Evolutionary conservation across 2,329 filamentous ascomycete genomes (phyloP).

Genomic region (Akanthomyces muscarius): DNA sequence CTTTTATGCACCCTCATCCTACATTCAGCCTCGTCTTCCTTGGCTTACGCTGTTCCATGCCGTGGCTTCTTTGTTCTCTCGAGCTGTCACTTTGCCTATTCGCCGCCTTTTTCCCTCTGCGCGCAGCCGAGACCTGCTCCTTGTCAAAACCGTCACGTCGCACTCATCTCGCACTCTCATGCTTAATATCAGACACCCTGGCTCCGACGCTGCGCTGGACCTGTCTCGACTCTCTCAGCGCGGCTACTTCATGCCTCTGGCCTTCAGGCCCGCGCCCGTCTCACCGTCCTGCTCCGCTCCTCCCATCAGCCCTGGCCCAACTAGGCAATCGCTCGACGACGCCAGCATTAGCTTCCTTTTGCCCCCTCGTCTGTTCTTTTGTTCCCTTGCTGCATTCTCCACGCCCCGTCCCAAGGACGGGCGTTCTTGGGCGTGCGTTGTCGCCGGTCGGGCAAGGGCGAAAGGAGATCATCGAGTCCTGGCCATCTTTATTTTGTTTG

Average conservation of each 20-base stretch:
- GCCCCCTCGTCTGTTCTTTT: background rate
- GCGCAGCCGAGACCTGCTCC: background rate
- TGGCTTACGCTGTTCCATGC: too few species aligned
- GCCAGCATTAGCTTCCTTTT: slow-evolving; percentile 4
- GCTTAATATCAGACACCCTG: background rate
- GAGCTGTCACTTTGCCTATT: too few species aligned
- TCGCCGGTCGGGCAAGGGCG: background rate
- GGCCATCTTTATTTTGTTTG: background rate
- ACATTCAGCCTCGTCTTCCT: too few species aligned
- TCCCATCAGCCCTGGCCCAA: background rate
- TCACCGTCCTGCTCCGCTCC: background rate
- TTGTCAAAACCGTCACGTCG: background rate
- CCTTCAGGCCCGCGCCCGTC: background rate
- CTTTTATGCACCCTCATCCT: too few species aligned
- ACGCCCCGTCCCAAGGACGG: background rate
- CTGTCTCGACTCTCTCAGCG: background rate
- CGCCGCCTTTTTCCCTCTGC: background rate
- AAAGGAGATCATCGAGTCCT: background rate
- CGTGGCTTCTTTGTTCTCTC: too few species aligned
- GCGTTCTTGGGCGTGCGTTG: background rate
- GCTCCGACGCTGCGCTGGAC: background rate
- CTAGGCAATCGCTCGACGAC: slow-evolving; percentile 4
- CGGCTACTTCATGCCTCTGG: background rate
- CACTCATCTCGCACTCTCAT: background rate
- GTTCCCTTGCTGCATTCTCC: background rate